Evolutionary conservation across 1,139 yeast species (phyloP), one percentile per base, ranked within the genome.

Genomic region (Blastobotrys indianensis): DNA sequence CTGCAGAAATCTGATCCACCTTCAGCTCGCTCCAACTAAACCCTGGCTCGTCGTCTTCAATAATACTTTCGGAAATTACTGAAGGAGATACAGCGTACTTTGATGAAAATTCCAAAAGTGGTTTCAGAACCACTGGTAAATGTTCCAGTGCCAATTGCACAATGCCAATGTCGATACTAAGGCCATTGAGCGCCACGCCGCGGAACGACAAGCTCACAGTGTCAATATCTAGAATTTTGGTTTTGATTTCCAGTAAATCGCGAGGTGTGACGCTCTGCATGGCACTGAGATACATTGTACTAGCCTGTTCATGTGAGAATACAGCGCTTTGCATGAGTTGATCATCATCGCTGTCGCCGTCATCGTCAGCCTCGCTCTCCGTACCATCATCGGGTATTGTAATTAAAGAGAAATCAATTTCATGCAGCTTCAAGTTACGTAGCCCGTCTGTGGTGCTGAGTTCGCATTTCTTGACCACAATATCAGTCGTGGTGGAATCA

Each of bases 231-330:
- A 46, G 51, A 28, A 43, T 47, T 37, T 30, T 59, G 39, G n/a
- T 54, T 41, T 28, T 43, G 41, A 9, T 44, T 28, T 15, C 51
- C n/a, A 41, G 43, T 3, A 45, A 37, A 12, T 43, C 49, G 12
- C 20, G 17, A 2, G 40, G 31, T 7, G 39, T 23, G 4, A 50
- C 41, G 13, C 51, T 51, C 29, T 64, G 54, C 49, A 54, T 51
- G 1, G 96, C 95, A 64, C 95, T 85, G 90, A 85, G 79, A 60
- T 85, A 87, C 30, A 87, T 74, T 1, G 94, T 81, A 41, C 79
- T 75, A 2, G 85, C 83, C 51, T 82, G 84, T 44, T 76, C 80
- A 45, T 78, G 83, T 0, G 92, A 79, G 56, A 81, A 81, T 34
- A 80, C 70, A 67, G 79, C 74, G 55, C 88, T 81, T 42, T 78